Evolutionary conservation across 2,329 filamentous ascomycete genomes (phyloP).

Genomic region (Ophiostoma novo-ulmi): DNA sequence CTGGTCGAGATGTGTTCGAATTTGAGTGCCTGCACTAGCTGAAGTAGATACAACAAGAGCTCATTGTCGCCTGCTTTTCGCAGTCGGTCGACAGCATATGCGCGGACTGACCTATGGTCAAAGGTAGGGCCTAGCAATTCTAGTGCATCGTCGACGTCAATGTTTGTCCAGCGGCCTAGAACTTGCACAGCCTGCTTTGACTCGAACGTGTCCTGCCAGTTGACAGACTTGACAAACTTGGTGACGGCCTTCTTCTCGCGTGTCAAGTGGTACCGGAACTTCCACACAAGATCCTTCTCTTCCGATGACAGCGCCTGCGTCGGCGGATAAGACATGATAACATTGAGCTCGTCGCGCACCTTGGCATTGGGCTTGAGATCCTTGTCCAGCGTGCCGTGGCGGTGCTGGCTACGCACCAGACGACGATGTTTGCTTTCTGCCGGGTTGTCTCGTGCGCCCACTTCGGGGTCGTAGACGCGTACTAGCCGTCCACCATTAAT

Average conservation of each 20-base stretch:
- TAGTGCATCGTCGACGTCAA: conserved; percentile 92
- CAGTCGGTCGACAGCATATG: conserved; percentile 87
- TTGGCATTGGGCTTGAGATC: conserved; percentile 96
- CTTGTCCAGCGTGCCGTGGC: conserved; percentile 89
- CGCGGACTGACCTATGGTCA: conserved; percentile 78
- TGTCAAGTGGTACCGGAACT: conserved; percentile 90
- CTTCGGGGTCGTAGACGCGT: conserved; percentile 87
- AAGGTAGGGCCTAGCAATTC: conserved; percentile 91
- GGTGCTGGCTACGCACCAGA: conserved; percentile 80
- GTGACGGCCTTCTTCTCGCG: conserved; percentile 88
- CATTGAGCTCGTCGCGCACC: conserved; percentile 86
- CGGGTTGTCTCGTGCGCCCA: conserved; percentile 83
- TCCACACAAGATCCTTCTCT: conserved; percentile 96
- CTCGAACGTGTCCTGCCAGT: conserved; percentile 29
- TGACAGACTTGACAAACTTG: conserved; percentile 85
- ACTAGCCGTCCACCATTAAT: conserved; percentile 60
- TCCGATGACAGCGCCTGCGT: conserved; percentile 82
- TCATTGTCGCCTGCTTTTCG: conserved; percentile 91
- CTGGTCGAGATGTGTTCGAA: conserved; percentile 72
- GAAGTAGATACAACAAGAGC: conserved; percentile 81
- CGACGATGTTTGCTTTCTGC: conserved; percentile 92
- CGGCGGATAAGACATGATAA: conserved; percentile 86
- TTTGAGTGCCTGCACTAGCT: conserved; percentile 92
- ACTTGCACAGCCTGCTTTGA: conserved; percentile 79
- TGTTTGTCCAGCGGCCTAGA: conserved; percentile 88